Conservation (phyloP, 108 stramenopile genomes). For the Cyclotella sp. region DNA sequence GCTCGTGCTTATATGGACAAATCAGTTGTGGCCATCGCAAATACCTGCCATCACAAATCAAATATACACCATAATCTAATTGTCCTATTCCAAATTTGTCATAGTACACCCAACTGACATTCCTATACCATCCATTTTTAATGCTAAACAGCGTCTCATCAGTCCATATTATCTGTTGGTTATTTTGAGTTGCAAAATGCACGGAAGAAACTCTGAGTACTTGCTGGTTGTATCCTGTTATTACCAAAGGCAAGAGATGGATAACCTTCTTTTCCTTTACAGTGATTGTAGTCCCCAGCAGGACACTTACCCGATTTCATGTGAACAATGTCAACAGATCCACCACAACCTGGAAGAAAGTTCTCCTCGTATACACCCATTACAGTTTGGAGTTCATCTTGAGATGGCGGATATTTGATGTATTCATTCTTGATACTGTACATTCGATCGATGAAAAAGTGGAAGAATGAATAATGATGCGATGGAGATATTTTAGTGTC, state of each 20-base stretch:
- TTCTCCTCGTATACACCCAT: slow-evolving; percentile 18
- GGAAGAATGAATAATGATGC: slow-evolving; percentile 11
- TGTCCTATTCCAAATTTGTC: not conserved
- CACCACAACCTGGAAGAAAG: too few relatives aligned
- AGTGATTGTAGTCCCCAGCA: too few relatives aligned
- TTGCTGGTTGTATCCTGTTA: slow-evolving; percentile 1
- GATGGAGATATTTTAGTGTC: slow-evolving; percentile 6
- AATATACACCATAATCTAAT: slow-evolving; percentile 16
- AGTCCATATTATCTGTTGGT: slow-evolving; percentile 8
- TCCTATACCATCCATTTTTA: not conserved
- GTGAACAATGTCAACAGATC: too few relatives aligned
- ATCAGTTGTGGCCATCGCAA: too few relatives aligned
- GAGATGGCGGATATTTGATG: slow-evolving; percentile 7
- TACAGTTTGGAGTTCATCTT: not conserved
- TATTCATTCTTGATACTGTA: slow-evolving; percentile 15
- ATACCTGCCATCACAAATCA: too few relatives aligned
- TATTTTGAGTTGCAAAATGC: slow-evolving; percentile 22
- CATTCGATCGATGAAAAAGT: slow-evolving; percentile 16
- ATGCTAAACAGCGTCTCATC: slow-evolving; percentile 8
- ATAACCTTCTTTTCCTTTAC: too few relatives aligned
- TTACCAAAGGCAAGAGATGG: slow-evolving; percentile 38
- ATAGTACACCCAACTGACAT: slow-evolving; percentile 16
- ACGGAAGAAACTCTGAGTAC: not conserved
- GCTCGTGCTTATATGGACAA: slow-evolving; percentile 21
- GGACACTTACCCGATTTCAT: slow-evolving; percentile 44